Evolutionary conservation across 2,329 filamentous ascomycete species (phyloP), one percentile per base, ranked within the genome.

Genomic region (Alternaria incomplexa): DNA sequence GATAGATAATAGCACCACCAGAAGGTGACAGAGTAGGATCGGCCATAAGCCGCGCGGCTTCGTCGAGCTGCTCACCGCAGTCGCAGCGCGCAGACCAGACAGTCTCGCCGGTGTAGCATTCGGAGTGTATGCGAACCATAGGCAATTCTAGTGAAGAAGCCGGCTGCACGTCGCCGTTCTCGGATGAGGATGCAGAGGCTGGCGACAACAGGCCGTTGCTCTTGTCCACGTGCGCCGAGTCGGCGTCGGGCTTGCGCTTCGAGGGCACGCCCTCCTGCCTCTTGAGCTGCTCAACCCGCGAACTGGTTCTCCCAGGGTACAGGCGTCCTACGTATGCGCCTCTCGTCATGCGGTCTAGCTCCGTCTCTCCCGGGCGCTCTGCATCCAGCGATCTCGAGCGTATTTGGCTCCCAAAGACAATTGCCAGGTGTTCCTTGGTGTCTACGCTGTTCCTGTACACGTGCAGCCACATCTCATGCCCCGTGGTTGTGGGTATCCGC

Each of bases 31-130:
- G 77, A 71, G 85, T 52, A 0, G 85, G 90, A 26, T 93, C 83
- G 15, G 91, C 91, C 96, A 99, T 99, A 2, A 99, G 83, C 25
- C 96, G 88, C 2, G 95, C 96, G 1, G 96, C 96, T 83, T 99
- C 96, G 79, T 99, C 96, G 3, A 99, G 86, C 79, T 99, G 96
- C 82, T 99, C 96, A 60, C 96, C 96, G 79, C 96, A 99, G 82
- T 99, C 96, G 82, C 96, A 99, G 26, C 96, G 90, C 36, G 96
- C 95, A 8, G 94, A 97, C 96, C 96, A 98, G 1, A 96, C 96
- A 1, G 96, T 99, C 84, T 99, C 96, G 62, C 96, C 96, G 0
- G 96, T 99, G 81, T 99, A 99, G 82, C 96, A 99, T 81, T 99
- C 96, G 4, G 93, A 97, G 80, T 99, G 96, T 76, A 99, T 99